phyloP scores from a whole-genome alignment of 768 basidiomycete genomes.

The Rhizopogon vulgaris region DNA sequence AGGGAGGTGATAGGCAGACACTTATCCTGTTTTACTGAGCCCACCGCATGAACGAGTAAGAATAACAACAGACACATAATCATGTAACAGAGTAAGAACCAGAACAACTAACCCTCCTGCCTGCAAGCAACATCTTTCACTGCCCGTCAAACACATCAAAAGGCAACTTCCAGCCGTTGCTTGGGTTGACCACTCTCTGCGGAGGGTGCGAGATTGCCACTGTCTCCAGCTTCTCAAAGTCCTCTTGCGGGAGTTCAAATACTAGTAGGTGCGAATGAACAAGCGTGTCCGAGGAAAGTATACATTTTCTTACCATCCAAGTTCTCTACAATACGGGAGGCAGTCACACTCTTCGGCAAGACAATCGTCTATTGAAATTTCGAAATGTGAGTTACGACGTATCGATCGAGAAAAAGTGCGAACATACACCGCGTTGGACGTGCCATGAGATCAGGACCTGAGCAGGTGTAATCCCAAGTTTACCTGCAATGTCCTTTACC shows the following conservation, averaged over 20 bases:
- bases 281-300: neutral
- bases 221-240: conserved; percentile 35
- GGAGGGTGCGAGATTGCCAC: conserved; percentile 30
- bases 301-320: conserved; percentile 40
- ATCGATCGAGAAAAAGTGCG: neutral
- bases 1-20: too few species aligned
- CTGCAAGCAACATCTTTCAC: conserved; percentile 2
- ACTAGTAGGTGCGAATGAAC: conserved; percentile 11
- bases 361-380: conserved; percentile 46
- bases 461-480: conserved; percentile 66
- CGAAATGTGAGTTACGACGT: neutral
- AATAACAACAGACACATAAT: neutral
- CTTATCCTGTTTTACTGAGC: too few species aligned
- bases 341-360: conserved; percentile 72
- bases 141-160: conserved; percentile 59
- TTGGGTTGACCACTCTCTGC: conserved; percentile 51
- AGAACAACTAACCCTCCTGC: neutral
- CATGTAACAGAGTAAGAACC: neutral
- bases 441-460: conserved; percentile 75
- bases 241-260: conserved; percentile 29
- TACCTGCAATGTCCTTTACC: conserved; percentile 52
- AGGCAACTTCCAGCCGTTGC: conserved; percentile 51
- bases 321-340: conserved; percentile 66
- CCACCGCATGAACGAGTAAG: neutral
- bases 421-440: conserved; percentile 64